phyloP scores from a whole-genome alignment of 176 grass and related monocot species.

The Oryza punctata region DNA sequence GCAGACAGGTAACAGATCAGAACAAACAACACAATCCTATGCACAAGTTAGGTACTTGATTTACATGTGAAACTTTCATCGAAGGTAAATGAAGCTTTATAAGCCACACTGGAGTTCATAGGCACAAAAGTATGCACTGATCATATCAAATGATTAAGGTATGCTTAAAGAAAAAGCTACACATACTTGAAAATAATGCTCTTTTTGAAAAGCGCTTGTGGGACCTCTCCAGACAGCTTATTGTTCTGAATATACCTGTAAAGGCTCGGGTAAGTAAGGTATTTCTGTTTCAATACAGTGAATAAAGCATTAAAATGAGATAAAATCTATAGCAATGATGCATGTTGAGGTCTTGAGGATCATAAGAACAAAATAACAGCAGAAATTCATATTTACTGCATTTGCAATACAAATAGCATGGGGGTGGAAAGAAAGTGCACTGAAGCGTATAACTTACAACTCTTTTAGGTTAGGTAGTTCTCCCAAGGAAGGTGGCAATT shows the following conservation, averaged over 20 bases:
- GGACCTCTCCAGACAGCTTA: constrained; percentile 68
- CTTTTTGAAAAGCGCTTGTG: constrained; percentile 67
- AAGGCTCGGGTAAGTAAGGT: constrained; percentile 31
- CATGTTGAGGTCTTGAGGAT: not conserved
- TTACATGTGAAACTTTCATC: not conserved
- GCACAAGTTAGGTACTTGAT: constrained; percentile 15
- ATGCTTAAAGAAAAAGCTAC: constrained; percentile 31
- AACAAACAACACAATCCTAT: constrained; percentile 26
- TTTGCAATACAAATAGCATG: not conserved
- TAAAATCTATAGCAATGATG: not conserved
- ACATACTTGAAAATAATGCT: constrained; percentile 85
- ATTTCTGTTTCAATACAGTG: not conserved
- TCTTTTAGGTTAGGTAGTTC: constrained; percentile 84
- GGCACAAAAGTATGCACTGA: constrained; percentile 17
- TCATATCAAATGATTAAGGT: constrained; percentile 11
- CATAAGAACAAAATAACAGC: not conserved
- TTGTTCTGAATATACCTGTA: constrained; percentile 95
- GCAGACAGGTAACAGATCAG: constrained; percentile 31
- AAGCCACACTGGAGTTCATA: constrained; percentile 18
- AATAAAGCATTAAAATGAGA: constrained; percentile 27
- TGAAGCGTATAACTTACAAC: constrained; percentile 67
- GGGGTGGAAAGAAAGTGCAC: constrained; percentile 17
- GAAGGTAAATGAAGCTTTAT: constrained; percentile 17
- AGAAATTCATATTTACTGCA: not conserved
- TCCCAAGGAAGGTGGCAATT: constrained; percentile 68